phyloP scores from a whole-genome alignment of 2,329 filamentous ascomycete genomes.

The Colletotrichum musicola region DNA sequence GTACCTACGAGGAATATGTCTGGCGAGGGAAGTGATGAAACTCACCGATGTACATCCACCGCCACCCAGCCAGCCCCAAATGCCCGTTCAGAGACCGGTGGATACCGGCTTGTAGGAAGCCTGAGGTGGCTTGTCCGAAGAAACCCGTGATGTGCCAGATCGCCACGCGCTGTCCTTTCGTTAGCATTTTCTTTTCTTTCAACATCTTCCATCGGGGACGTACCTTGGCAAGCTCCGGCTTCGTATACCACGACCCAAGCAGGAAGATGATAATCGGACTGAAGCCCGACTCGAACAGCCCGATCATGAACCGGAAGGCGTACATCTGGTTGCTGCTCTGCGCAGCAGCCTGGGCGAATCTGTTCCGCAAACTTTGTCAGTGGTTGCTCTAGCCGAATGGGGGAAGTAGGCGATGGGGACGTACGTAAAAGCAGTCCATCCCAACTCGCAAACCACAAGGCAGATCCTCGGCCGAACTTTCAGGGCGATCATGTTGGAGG shows the following conservation, averaged over 20 bases:
- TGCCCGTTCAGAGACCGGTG: constrained; percentile 46
- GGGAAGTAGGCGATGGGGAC: too few relatives aligned
- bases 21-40: constrained; percentile 36
- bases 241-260: constrained; percentile 48
- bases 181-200: too few relatives aligned
- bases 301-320: constrained; percentile 49
- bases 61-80: constrained; percentile 48
- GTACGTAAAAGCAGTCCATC: constrained; percentile 20
- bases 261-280: constrained; percentile 48
- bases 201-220: too few relatives aligned
- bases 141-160: constrained; percentile 45
- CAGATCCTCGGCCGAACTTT: constrained; percentile 73
- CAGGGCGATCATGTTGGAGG: constrained; percentile 77
- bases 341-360: constrained; percentile 19
- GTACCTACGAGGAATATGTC: not conserved
- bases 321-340: constrained; percentile 43
- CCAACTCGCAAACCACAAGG: constrained; percentile 60
- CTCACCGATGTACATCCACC: constrained; percentile 46
- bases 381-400: accelerated
- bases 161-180: constrained; percentile 41
- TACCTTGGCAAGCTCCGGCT: constrained; percentile 45
- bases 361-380: not conserved
- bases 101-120: constrained; percentile 48
- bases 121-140: constrained; percentile 45
- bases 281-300: constrained; percentile 48